A percentile compares a stretch with the other conserved stretches of the same genome.
These are phyloP conservation scores for Hymenoscyphus fraxineus DNA, from an alignment of 2,329 filamentous ascomycete species.

Conservation along the genomic window DNA sequence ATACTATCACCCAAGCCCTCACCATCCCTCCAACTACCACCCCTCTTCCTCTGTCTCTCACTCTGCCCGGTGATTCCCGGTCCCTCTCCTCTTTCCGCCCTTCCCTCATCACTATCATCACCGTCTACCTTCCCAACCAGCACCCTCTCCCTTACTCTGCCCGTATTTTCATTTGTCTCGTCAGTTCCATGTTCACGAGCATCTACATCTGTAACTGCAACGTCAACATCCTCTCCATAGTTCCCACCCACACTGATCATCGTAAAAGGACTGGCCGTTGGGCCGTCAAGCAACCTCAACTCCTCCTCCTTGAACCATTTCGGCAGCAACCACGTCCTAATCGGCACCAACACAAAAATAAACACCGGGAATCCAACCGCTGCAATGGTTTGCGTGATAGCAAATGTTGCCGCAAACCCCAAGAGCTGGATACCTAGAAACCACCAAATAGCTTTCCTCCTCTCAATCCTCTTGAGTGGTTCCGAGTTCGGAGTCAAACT, in stretches of 20 bases:
- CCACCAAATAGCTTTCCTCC: constrained; percentile 63
- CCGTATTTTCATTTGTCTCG: constrained; percentile 11
- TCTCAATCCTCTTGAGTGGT: constrained; percentile 57
- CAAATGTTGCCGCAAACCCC: constrained; percentile 74
- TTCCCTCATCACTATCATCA: constrained; percentile 26
- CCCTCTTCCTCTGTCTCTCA: constrained; percentile 18
- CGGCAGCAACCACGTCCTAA: constrained; percentile 39
- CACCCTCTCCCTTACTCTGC: constrained; percentile 18
- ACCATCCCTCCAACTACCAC: constrained; percentile 16
- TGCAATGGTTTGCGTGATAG: constrained; percentile 78
- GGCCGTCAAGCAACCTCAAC: constrained; percentile 49
- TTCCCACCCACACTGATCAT: constrained; percentile 34
- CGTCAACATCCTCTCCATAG: constrained; percentile 20
- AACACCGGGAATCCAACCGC: constrained; percentile 69
- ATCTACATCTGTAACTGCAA: background rate
- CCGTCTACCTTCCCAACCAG: constrained; percentile 16
- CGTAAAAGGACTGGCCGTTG: constrained; percentile 54
- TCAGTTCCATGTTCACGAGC: background rate
- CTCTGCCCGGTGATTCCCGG: constrained; percentile 10
- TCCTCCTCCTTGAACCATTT: constrained; percentile 30
- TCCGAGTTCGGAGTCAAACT: constrained; percentile 56
- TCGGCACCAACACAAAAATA: constrained; percentile 29
- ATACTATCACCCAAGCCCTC: constrained; percentile 21
- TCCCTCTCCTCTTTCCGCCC: constrained; percentile 28
- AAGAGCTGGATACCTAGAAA: constrained; percentile 67